A percentile compares a stretch with the other conserved stretches of the same genome.
phyloP scores from a whole-genome alignment of 345 rosid genomes.

The Atalantia buxifolia region DNA sequence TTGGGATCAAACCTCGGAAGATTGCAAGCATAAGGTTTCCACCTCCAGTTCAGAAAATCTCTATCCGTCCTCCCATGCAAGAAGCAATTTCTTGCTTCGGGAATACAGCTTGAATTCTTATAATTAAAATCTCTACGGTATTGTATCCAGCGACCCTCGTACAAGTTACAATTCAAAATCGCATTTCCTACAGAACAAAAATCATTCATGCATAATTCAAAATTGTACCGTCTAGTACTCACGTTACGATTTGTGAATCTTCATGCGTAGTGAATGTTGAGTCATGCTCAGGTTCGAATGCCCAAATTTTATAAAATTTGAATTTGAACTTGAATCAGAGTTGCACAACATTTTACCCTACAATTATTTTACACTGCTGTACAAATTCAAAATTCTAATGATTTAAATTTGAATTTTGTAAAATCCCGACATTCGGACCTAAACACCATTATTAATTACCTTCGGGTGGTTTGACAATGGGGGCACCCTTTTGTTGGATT shows the following conservation, averaged over 20 bases:
- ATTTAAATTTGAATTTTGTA: no score
- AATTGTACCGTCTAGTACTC: no score
- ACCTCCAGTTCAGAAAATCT: slow-evolving; percentile 81
- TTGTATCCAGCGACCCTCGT: slow-evolving; percentile 64
- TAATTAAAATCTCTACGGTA: slow-evolving; percentile 47
- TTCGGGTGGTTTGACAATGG: neutral
- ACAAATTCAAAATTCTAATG: no score
- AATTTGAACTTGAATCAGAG: no score
- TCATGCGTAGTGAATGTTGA: no score
- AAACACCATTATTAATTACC: slow-evolving; percentile 4
- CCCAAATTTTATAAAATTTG: no score
- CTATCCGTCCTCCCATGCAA: slow-evolving; percentile 59
- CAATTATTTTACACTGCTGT: no score
- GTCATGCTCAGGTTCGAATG: no score
- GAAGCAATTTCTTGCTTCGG: slow-evolving; percentile 69
- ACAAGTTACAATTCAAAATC: slow-evolving; percentile 50
- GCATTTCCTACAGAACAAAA: slow-evolving; percentile 6
- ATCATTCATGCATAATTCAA: no score
- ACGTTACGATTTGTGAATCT: no score
- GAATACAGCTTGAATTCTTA: slow-evolving; percentile 71
- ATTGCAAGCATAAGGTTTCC: slow-evolving; percentile 77
- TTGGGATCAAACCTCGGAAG: slow-evolving; percentile 63
- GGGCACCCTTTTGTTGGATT: neutral
- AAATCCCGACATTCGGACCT: no score
- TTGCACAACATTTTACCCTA: no score